phyloP scores from a whole-genome alignment of 2,329 filamentous ascomycete genomes.

The Macroventuria anomochaeta region DNA sequence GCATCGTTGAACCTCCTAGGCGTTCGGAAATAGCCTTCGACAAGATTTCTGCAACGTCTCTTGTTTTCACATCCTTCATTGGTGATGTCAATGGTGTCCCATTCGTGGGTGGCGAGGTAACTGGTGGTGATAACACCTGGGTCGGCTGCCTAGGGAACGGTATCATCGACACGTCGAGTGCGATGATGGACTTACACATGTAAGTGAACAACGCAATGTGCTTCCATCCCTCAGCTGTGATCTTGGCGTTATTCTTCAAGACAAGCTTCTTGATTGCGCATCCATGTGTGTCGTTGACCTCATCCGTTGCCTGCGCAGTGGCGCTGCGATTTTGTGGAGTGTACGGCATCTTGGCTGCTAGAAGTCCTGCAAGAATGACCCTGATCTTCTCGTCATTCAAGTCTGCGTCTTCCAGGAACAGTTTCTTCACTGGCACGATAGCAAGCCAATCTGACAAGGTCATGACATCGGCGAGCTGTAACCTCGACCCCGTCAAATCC shows the following conservation, averaged over 20 bases:
- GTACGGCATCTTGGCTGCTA: constrained; percentile 76
- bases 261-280: constrained; percentile 87
- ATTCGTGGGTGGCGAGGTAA: constrained; percentile 23
- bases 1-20: constrained; percentile 75
- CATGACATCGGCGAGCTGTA: constrained; percentile 82
- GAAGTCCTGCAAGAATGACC: constrained; percentile 82
- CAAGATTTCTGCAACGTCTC: constrained; percentile 70
- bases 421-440: constrained; percentile 85
- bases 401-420: constrained; percentile 86
- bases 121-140: constrained; percentile 23
- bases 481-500: constrained; percentile 81
- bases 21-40: constrained; percentile 78
- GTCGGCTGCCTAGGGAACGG: constrained; percentile 60
- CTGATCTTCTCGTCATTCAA: constrained; percentile 86
- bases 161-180: constrained; percentile 84
- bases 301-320: constrained; percentile 9
- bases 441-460: constrained; percentile 94
- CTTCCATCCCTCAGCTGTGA: constrained; percentile 87
- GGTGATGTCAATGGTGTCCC: constrained; percentile 7
- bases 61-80: constrained; percentile 26
- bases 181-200: constrained; percentile 85
- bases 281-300: constrained; percentile 27
- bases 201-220: constrained; percentile 89
- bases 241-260: constrained; percentile 85
- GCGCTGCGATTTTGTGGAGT: constrained; percentile 53